These are phyloP conservation scores for Ormosia semicastrata DNA, from an alignment of 306 rosid genomes.

Conservation along the genomic window DNA sequence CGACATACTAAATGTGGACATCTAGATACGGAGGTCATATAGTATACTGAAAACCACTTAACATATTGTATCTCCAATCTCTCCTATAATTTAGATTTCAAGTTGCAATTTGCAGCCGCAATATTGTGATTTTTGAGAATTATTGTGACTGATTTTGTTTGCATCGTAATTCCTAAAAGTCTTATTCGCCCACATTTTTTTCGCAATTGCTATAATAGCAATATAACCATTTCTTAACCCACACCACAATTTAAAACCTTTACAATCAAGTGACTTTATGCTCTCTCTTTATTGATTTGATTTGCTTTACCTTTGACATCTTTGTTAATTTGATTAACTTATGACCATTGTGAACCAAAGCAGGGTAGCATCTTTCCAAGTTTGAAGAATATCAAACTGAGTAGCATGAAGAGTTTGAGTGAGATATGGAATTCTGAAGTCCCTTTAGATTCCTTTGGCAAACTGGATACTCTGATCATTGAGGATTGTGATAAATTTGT, in stretches of 20 bases:
- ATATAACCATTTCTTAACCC: background rate
- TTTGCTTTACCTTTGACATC: background rate
- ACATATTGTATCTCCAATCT: background rate
- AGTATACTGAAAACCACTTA: background rate
- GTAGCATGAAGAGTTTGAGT: background rate
- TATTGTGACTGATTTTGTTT: background rate
- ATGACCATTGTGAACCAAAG: background rate
- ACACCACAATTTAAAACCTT: background rate
- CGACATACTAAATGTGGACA: background rate
- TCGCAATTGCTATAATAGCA: background rate
- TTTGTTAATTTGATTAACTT: background rate
- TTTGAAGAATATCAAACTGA: constrained; percentile 14
- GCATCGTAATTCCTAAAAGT: background rate
- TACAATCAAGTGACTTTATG: background rate
- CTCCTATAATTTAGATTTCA: background rate
- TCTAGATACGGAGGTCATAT: background rate
- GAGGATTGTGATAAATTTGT: background rate
- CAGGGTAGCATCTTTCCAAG: background rate
- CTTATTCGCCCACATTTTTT: background rate
- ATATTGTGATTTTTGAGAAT: too few relatives aligned
- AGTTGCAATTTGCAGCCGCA: background rate
- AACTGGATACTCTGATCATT: background rate
- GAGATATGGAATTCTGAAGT: constrained; percentile 1
- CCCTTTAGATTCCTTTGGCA: background rate
- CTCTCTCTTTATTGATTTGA: background rate